Conservation (phyloP, 345 rosid species). For the Citrus mangshanensis region DNA sequence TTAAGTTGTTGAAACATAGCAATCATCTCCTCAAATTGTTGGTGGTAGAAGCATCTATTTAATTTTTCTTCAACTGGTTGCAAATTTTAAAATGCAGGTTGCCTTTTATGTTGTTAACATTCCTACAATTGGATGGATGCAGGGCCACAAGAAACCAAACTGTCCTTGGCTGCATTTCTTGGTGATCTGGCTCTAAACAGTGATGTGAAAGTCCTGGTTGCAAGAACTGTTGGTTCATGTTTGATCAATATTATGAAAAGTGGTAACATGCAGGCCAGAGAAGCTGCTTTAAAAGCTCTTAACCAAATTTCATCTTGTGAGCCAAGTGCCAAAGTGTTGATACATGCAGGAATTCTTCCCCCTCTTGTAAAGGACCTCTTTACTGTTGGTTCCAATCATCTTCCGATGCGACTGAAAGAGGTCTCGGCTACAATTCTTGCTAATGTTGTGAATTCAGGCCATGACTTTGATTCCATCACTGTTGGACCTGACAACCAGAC, state of each 20-base stretch:
- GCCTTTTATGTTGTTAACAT: conserved; percentile 15
- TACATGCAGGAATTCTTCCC: conserved; percentile 79
- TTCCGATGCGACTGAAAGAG: conserved; percentile 88
- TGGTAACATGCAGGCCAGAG: conserved; percentile 58
- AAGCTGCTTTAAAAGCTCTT: conserved; percentile 82
- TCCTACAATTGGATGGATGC: conserved; percentile 31
- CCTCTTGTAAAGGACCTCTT: conserved; percentile 87
- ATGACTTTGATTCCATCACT: conserved; percentile 58
- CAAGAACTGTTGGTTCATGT: conserved; percentile 72
- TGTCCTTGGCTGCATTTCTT: conserved; percentile 80
- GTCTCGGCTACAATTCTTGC: conserved; percentile 92
- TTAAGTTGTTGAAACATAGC: background rate
- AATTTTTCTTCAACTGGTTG: background rate
- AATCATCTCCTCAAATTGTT: background rate
- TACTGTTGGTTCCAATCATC: conserved; percentile 66
- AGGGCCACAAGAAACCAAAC: conserved; percentile 81
- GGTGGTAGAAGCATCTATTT: background rate
- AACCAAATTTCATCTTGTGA: conserved; percentile 81
- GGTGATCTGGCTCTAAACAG: conserved; percentile 81
- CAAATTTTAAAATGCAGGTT: background rate
- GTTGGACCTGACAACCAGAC: conserved; percentile 77
- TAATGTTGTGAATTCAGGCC: conserved; percentile 73
- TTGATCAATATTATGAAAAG: conserved; percentile 78
- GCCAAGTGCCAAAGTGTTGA: conserved; percentile 75
- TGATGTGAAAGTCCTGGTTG: conserved; percentile 76